Evolutionary conservation across 345 rosid genomes (phyloP).

Genomic region (Brassica cretica): DNA sequence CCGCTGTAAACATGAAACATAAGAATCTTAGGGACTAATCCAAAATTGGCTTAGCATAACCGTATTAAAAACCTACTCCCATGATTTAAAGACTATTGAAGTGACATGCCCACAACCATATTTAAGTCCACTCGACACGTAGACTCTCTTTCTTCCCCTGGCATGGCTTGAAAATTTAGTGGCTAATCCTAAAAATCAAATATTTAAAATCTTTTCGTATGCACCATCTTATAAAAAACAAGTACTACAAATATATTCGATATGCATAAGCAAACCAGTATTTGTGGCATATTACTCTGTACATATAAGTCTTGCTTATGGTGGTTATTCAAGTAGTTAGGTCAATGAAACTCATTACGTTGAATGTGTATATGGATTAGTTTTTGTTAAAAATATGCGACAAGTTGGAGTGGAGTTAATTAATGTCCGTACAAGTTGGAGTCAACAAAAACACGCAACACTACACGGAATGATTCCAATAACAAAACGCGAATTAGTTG

Average conservation of each 20-base stretch:
- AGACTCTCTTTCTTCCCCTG: too few relatives aligned
- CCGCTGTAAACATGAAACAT: too few relatives aligned
- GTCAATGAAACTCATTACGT: background rate
- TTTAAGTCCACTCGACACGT: too few relatives aligned
- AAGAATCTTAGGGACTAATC: too few relatives aligned
- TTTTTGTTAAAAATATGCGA: background rate
- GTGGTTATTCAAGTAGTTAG: background rate
- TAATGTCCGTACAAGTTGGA: constrained; percentile 34
- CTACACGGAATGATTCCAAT: constrained; percentile 19
- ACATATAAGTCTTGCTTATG: background rate
- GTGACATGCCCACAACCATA: too few relatives aligned
- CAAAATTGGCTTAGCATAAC: too few relatives aligned
- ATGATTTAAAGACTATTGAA: too few relatives aligned
- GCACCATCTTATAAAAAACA: background rate
- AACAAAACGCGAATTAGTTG: constrained; percentile 22
- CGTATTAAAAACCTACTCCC: too few relatives aligned
- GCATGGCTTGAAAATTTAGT: too few relatives aligned
- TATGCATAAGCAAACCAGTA: background rate
- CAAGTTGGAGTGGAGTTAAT: background rate
- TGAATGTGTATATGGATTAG: background rate
- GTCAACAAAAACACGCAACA: constrained; percentile 14
- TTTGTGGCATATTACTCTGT: background rate
- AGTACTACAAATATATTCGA: background rate
- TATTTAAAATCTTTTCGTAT: too few relatives aligned
- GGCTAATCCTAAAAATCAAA: too few relatives aligned